These are phyloP conservation scores for Penicillium taxi DNA, from an alignment of 495 filamentous ascomycete genomes.

Conservation along the genomic window DNA sequence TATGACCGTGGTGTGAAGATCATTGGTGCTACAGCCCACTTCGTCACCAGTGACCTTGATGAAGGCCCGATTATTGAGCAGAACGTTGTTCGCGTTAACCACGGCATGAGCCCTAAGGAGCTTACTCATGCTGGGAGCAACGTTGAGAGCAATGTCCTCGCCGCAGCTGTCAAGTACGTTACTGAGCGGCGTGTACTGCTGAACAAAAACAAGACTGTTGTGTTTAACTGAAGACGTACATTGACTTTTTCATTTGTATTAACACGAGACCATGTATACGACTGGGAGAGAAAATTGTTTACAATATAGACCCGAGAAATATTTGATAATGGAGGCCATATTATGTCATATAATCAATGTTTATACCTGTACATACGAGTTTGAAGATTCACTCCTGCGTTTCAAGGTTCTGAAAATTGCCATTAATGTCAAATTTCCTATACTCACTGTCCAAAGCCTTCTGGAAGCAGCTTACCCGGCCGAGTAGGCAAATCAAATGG, in stretches of 20 bases:
- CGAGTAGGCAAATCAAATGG: no score
- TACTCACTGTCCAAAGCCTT: no score
- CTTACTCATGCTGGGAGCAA: slow-evolving; percentile 66
- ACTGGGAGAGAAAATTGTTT: no score
- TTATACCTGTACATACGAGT: no score
- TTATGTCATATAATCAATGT: no score
- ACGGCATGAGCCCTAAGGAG: slow-evolving; percentile 61
- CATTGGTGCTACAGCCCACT: slow-evolving; percentile 69
- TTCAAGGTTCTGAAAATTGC: no score
- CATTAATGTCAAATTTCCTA: no score
- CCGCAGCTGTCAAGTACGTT: slow-evolving; percentile 65
- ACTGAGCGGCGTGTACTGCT: slow-evolving; percentile 62
- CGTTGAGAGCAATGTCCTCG: slow-evolving; percentile 65
- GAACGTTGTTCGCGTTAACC: slow-evolving; percentile 59
- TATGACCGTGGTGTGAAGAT: slow-evolving; percentile 74
- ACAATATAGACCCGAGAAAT: no score
- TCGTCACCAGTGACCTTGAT: slow-evolving; percentile 67
- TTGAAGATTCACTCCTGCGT: no score
- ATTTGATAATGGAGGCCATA: no score
- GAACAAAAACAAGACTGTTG: slow-evolving; percentile 66
- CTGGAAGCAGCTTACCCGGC: no score
- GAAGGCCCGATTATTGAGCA: slow-evolving; percentile 77
- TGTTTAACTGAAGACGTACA: slow-evolving; percentile 44
- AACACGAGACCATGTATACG: no score
- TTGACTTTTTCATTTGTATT: not conserved